Evolutionary conservation across 495 filamentous ascomycete genomes (phyloP), one percentile per base, ranked within the genome.

Genomic region (Hypoxylon intermedium): DNA sequence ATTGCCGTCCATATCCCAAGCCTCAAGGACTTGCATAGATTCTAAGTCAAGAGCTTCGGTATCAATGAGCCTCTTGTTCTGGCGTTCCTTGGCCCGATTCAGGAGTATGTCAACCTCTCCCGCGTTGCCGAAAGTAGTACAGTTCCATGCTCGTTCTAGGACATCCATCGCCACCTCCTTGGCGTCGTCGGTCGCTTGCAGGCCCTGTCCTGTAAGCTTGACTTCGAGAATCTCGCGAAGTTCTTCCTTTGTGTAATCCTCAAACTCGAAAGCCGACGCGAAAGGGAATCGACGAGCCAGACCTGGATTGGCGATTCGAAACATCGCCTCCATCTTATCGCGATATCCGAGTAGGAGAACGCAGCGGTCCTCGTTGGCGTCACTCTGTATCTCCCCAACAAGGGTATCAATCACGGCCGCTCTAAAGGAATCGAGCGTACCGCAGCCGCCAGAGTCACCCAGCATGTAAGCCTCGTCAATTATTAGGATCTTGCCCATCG

Each of bases 331-430:
- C 80, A 94, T 89, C 62, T 89, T 73, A 11, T 89, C 82, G 59
- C 89, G 79, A 72, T 94, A 94, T 0, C 89, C 90, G 2, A 92
- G 75, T 0, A 93, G 75, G 0, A 94, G 72, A 2, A 93, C 84
- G 54, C 89, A 93, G 6, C 87, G 80, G 69, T 94, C 89, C 23
- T 92, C 89, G 0, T 88, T 89, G 0, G 86, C 85, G 0, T 80
- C 77, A 60, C 84, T 87, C 48, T 93, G 89, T 0, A 94, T 83
- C 45, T 91, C 84, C 0, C 87, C 85, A 1, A 93, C 89, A 12
- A 93, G 84, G 4, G 90, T 92, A 45, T 90, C 87, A 4, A 89
- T 75, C 12, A 89, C 83, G 1, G 83, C 86, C 1, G 78, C 83
- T 59, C 80, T 85, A 75, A 77, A 91, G 1, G 64, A 57, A 60